Conservation (phyloP, 768 basidiomycete genomes). For the Termitomyces sp. region DNA sequence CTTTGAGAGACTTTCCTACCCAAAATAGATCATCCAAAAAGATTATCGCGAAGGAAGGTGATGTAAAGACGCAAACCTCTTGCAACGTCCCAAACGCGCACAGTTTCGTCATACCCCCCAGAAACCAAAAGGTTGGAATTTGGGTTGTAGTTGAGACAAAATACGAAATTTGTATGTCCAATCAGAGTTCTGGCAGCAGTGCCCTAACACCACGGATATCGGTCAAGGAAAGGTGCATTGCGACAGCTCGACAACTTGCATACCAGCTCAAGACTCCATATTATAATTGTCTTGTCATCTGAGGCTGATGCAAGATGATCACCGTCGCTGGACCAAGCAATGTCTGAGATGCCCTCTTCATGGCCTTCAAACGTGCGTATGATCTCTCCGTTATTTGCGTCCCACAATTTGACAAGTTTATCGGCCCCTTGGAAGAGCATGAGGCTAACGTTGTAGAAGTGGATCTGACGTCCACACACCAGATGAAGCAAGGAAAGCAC, state of each 20-base stretch:
- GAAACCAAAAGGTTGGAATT: constrained; percentile 87
- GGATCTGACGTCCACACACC: constrained; percentile 44
- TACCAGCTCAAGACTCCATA: constrained; percentile 75
- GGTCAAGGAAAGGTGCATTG: constrained; percentile 9
- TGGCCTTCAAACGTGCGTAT: constrained; percentile 72
- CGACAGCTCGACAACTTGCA: constrained; percentile 22
- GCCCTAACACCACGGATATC: constrained; percentile 33
- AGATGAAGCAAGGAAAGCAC: constrained; percentile 73
- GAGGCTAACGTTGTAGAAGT: constrained; percentile 16
- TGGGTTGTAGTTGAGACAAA: constrained; percentile 90
- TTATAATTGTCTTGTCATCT: constrained; percentile 84
- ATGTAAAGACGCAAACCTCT: constrained; percentile 46
- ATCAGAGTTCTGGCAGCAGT: constrained; percentile 58
- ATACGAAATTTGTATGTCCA: constrained; percentile 92
- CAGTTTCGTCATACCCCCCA: constrained; percentile 93
- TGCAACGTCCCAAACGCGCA: constrained; percentile 94
- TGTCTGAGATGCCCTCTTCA: constrained; percentile 79
- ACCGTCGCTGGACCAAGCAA: constrained; percentile 84
- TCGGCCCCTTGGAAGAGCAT: constrained; percentile 63
- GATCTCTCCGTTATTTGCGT: constrained; percentile 65
- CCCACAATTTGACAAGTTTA: constrained; percentile 79
- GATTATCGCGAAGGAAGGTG: background rate
- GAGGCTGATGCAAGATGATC: constrained; percentile 87
- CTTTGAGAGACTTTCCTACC: constrained; percentile 77
- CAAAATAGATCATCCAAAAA: background rate